A percentile compares a stretch with the other conserved stretches of the same genome.
These are phyloP conservation scores for Dactylonectria macrodidyma DNA, from an alignment of 2,329 filamentous ascomycete genomes.

Conservation along the genomic window DNA sequence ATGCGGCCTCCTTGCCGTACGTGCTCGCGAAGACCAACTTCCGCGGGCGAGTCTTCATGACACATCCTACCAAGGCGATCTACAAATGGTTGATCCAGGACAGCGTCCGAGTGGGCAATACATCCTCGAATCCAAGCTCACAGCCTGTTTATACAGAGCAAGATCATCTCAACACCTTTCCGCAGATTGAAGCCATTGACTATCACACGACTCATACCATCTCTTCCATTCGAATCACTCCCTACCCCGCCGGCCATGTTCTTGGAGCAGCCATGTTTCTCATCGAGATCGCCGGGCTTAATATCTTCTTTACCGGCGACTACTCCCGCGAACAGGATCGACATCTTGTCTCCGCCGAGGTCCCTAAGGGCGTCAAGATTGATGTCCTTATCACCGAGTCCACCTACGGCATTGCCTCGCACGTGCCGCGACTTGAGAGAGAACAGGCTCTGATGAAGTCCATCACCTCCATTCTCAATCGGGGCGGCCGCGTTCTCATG, in stretches of 20 bases:
- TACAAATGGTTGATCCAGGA: constrained; percentile 99
- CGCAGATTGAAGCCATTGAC: constrained; percentile 96
- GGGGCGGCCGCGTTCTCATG: constrained; percentile 92
- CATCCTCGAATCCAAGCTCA: constrained; percentile 73
- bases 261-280: constrained; percentile 98
- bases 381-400: constrained; percentile 98
- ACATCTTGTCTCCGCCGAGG: constrained; percentile 93
- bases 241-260: constrained; percentile 98
- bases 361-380: constrained; percentile 90
- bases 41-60: constrained; percentile 97
- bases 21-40: constrained; percentile 99
- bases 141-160: constrained; percentile 94
- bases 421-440: constrained; percentile 90
- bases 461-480: constrained; percentile 90
- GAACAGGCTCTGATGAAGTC: constrained; percentile 97
- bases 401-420: constrained; percentile 95
- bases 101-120: constrained; percentile 89
- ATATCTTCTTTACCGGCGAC: constrained; percentile 97
- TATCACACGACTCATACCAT: constrained; percentile 99
- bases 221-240: constrained; percentile 95
- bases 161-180: constrained; percentile 94
- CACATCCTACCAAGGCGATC: constrained; percentile 98
- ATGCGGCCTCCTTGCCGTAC: constrained; percentile 98
- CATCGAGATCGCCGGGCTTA: constrained; percentile 95
- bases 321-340: constrained; percentile 97